These are phyloP conservation scores for Thielaviopsis punctulata DNA, from an alignment of 2,329 filamentous ascomycete genomes.

Conservation along the genomic window DNA sequence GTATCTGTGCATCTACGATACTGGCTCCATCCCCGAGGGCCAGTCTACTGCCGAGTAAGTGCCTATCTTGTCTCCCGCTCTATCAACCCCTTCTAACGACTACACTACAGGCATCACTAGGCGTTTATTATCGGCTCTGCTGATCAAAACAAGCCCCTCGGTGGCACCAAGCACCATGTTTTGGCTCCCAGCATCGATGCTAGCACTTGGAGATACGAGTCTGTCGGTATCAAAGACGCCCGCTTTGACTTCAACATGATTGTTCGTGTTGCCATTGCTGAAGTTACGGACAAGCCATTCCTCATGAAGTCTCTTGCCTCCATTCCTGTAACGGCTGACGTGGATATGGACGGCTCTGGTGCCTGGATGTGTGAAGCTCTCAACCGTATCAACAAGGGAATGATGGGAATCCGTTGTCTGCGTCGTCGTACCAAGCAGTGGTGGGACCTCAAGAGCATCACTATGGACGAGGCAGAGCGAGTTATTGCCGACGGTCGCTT, in stretches of 20 bases:
- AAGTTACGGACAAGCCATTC: conserved; percentile 2
- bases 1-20: conserved; percentile 8
- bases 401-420: conserved; percentile 1
- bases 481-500: not conserved
- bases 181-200: not conserved
- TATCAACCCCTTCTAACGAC: not conserved
- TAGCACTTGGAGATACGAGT: not conserved
- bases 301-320: conserved; percentile 2
- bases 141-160: not conserved
- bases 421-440: conserved; percentile 5
- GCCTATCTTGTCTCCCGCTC: not conserved
- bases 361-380: conserved; percentile 8
- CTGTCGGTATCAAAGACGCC: not conserved
- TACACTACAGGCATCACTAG: conserved; percentile 2
- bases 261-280: conserved; percentile 6
- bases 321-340: not conserved
- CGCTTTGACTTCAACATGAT: conserved; percentile 6
- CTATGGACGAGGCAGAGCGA: not conserved
- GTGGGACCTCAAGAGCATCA: conserved; percentile 8
- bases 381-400: conserved; percentile 3
- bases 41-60: not conserved
- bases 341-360: conserved; percentile 2
- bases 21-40: not conserved
- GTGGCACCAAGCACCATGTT: conserved; percentile 5
- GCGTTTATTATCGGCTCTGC: conserved; percentile 5